These are phyloP conservation scores for Suhomyces sp. DNA, from an alignment of 805 yeast genomes.

Conservation along the genomic window DNA sequence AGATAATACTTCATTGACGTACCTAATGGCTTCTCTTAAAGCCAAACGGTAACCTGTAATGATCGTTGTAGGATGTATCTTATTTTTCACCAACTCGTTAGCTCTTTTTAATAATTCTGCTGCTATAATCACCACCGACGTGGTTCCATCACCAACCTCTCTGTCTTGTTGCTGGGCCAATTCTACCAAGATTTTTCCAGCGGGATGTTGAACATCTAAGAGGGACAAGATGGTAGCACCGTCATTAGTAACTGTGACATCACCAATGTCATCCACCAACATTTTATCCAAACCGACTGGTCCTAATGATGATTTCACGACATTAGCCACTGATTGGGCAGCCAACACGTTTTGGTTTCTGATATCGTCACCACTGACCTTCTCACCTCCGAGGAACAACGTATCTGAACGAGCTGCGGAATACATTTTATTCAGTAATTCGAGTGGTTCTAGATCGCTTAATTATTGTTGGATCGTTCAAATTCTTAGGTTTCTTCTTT, in stretches of 20 bases:
- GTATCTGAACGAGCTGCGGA: constrained; percentile 88
- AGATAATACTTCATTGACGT: constrained; percentile 80
- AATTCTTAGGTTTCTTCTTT: constrained; percentile 4
- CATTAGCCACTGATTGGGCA: constrained; percentile 82
- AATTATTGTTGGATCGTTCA: background rate
- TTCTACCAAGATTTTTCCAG: constrained; percentile 95
- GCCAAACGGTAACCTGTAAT: constrained; percentile 96
- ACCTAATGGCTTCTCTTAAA: constrained; percentile 83
- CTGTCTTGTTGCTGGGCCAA: constrained; percentile 98
- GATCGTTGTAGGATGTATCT: constrained; percentile 96
- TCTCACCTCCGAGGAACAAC: constrained; percentile 92
- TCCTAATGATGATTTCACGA: constrained; percentile 88
- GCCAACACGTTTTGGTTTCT: constrained; percentile 96
- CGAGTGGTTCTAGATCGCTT: no score
- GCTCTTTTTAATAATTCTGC: constrained; percentile 90
- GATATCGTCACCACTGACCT: constrained; percentile 92
- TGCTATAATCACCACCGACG: constrained; percentile 95
- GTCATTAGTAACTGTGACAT: constrained; percentile 97
- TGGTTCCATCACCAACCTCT: constrained; percentile 98
- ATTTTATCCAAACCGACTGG: constrained; percentile 98
- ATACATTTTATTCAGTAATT: constrained; percentile 60
- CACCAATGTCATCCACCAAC: constrained; percentile 98
- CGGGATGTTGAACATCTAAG: constrained; percentile 97
- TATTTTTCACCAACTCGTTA: constrained; percentile 86
- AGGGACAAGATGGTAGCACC: constrained; percentile 94